Evolutionary conservation across 345 rosid species (phyloP), one percentile per base, ranked within the genome.

Genomic region (Adansonia digitata): DNA sequence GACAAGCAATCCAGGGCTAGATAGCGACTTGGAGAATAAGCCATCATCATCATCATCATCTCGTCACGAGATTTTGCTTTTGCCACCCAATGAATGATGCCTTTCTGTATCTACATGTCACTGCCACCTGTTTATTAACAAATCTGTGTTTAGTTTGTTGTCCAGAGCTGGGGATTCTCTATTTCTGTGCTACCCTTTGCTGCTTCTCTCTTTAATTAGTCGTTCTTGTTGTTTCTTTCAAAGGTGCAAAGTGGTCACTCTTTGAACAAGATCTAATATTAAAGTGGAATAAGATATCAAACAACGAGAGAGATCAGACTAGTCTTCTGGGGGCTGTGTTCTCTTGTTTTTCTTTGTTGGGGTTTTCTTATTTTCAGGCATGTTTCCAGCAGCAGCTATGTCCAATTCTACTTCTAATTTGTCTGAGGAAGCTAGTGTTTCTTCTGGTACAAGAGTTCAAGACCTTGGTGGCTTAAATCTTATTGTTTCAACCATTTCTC

Each of bases 11-110:
- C 86, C 85, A 82, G 81, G 84, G 81, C 74, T 77, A 77, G 91
- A 89, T 79, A 86, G 92, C 62, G 93, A 87, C 89, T 83, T 80
- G 80, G 84, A 87, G 94, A 90, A 88, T 84, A 92, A 88, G 65
- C 83, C 86, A 83, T 90, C 92, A 83, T 90, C 90, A 83, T 85
- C n/a, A n/a, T n/a, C 84, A 81, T 85, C 84, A 73, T 85, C 85
- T 80, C 88, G 82, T 83, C 90, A 83, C 84, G 88, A 86, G 87
- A 82, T 84, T 73, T 82, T 80, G 81, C 85, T 85, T 85, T 88
- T 80, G 84, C 85, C 77, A 80, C 79, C 88, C 87, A 84, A 82
- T 79, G 86, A 85, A 87, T 83, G 87, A 81, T 85, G 77, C 84
- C 90, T 86, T 89, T 87, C 89, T 83, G 88, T 83, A 46, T 85